phyloP scores from a whole-genome alignment of 2,329 filamentous ascomycete genomes.

The Aphanoascus verrucosus region DNA sequence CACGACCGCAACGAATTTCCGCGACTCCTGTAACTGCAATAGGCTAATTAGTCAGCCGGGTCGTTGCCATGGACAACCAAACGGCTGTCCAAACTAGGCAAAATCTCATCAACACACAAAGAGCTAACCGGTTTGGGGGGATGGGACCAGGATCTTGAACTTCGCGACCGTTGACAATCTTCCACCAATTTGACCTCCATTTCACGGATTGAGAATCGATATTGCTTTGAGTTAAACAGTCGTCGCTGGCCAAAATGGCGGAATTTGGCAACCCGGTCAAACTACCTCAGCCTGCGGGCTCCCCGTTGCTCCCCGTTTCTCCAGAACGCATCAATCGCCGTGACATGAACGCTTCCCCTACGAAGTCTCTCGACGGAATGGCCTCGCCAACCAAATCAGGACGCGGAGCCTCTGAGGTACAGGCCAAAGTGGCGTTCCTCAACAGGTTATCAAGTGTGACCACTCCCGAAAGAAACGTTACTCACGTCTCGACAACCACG shows the following conservation, averaged over 20 bases:
- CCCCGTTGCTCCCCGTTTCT: constrained; percentile 36
- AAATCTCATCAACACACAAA: background rate
- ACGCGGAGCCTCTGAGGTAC: constrained; percentile 35
- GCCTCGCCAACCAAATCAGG: constrained; percentile 29
- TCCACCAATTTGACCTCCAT: background rate
- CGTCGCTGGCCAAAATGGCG: background rate
- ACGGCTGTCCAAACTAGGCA: background rate
- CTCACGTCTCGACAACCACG: constrained; percentile 29
- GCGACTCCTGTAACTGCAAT: too few relatives aligned
- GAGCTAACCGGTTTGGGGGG: background rate
- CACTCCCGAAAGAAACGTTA: constrained; percentile 24
- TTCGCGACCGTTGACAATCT: background rate
- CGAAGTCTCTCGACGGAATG: constrained; percentile 27
- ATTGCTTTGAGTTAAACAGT: background rate
- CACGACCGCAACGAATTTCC: too few relatives aligned
- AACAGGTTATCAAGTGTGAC: constrained; percentile 32
- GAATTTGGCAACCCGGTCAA: constrained; percentile 13
- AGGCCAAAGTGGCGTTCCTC: constrained; percentile 40
- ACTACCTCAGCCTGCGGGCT: constrained; percentile 21
- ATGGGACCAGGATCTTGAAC: background rate
- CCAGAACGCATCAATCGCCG: constrained; percentile 42
- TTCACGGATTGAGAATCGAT: background rate
- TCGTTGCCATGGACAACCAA: constrained; percentile 3
- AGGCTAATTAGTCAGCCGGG: background rate
- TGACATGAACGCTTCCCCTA: constrained; percentile 31